Evolutionary conservation across 371 early-diverging fungal genomes (phyloP).

Genomic region (Vairimorpha apis): DNA sequence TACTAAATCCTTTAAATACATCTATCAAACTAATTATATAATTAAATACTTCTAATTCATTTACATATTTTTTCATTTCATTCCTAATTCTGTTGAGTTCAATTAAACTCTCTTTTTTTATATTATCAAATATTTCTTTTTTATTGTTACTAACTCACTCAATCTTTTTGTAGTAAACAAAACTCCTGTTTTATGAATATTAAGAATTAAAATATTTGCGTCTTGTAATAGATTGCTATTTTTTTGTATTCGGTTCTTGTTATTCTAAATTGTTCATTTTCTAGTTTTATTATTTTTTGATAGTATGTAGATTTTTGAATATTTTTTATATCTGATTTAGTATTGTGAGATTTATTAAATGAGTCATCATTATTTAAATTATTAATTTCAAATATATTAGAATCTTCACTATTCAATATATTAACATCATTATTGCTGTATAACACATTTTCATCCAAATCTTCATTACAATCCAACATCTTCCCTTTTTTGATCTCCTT

Average conservation of each 20-base stretch:
- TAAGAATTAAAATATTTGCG: slow-evolving; percentile 43
- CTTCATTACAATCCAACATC: too few relatives aligned
- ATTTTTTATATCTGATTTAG: too few relatives aligned
- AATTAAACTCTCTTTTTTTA: slow-evolving; percentile 34
- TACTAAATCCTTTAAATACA: slow-evolving; percentile 55
- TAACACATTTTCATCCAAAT: too few relatives aligned
- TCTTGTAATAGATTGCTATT: slow-evolving; percentile 36
- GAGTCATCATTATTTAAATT: too few relatives aligned
- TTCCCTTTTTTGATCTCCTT: too few relatives aligned
- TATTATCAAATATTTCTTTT: slow-evolving; percentile 34
- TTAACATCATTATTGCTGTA: too few relatives aligned
- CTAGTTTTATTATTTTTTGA: too few relatives aligned
- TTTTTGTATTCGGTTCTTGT: slow-evolving; percentile 53
- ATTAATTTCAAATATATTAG: too few relatives aligned
- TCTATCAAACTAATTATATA: slow-evolving; percentile 59
- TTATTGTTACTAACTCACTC: slow-evolving; percentile 7
- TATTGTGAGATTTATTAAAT: too few relatives aligned
- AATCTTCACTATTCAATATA: too few relatives aligned
- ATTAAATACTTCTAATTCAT: slow-evolving; percentile 57
- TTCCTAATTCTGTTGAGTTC: slow-evolving; percentile 13
- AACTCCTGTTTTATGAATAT: slow-evolving; percentile 59
- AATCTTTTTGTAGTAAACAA: slow-evolving; percentile 55
- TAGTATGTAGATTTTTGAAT: too few relatives aligned
- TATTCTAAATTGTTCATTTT: slow-evolving; percentile 49
- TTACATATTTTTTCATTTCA: slow-evolving; percentile 25